Conservation (phyloP, 1,284 basidiomycete species). For the Golubevia pallescens region DNA sequence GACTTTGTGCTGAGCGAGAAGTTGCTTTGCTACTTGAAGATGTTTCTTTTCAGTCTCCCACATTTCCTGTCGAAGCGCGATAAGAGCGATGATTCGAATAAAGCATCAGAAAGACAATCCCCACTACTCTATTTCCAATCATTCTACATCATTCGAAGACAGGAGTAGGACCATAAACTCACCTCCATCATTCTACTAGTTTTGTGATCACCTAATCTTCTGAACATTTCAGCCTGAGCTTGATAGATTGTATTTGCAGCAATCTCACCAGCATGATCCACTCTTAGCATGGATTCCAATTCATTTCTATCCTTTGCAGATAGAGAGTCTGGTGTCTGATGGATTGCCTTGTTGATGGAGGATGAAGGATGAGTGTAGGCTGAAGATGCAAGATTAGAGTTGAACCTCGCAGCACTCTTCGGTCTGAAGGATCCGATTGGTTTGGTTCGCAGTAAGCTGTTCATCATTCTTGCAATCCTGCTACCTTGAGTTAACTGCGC, state of each 20-base stretch:
- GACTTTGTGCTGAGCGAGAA: conserved; percentile 81
- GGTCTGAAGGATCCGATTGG: too few relatives aligned
- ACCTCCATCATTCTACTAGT: conserved; percentile 38
- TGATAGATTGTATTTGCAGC: conserved; percentile 63
- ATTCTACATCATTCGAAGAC: background rate
- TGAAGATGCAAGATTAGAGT: background rate
- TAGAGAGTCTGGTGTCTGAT: conserved; percentile 11
- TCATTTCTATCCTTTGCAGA: conserved; percentile 26
- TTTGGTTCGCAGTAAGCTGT: too few relatives aligned
- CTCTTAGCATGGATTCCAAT: conserved; percentile 52
- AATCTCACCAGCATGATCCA: conserved; percentile 61
- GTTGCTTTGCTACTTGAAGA: conserved; percentile 68
- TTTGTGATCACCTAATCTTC: conserved; percentile 29
- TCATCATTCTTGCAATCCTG: too few relatives aligned
- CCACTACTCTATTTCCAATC: too few relatives aligned
- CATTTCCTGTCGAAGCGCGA: too few relatives aligned
- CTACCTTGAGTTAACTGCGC: too few relatives aligned
- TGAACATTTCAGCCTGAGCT: conserved; percentile 58
- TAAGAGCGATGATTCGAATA: too few relatives aligned
- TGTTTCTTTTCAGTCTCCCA: conserved; percentile 61
- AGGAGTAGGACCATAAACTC: too few relatives aligned
- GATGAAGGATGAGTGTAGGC: background rate
- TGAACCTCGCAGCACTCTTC: background rate
- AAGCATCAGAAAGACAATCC: too few relatives aligned
- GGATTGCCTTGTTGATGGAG: background rate